phyloP scores from a whole-genome alignment of 306 rosid species.

The Sphenostylis stenocarpa region DNA sequence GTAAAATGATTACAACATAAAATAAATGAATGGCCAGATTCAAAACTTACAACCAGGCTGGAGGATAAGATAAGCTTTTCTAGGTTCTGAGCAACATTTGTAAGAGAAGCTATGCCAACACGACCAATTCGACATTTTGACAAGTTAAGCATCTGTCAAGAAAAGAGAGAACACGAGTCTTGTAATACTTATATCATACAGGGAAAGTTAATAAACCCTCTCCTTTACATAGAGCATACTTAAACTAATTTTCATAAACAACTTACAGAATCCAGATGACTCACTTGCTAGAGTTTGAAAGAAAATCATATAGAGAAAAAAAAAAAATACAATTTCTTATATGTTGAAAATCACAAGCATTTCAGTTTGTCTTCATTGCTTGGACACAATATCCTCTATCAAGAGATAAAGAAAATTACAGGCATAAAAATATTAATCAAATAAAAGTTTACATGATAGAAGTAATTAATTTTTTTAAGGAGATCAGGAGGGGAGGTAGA shows the following conservation, averaged over 20 bases:
- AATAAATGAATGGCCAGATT: background rate
- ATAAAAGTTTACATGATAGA: background rate
- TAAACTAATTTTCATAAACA: background rate
- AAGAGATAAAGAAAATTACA: background rate
- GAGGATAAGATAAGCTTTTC: constrained; percentile 57
- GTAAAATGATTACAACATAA: constrained; percentile 11
- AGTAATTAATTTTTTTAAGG: background rate
- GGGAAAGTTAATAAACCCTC: background rate
- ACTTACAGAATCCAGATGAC: background rate
- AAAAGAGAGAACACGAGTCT: constrained; percentile 3
- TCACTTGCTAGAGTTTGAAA: background rate
- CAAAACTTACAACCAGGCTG: constrained; percentile 58
- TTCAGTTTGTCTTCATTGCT: background rate
- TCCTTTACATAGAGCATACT: background rate
- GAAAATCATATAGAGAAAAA: background rate
- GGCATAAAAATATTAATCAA: background rate
- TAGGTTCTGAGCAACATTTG: constrained; percentile 53
- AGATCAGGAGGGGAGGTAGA: background rate
- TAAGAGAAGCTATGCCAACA: constrained; percentile 61
- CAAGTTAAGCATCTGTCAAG: constrained; percentile 57
- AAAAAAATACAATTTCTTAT: background rate
- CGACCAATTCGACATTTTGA: constrained; percentile 62
- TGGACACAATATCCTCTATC: background rate
- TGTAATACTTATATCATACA: constrained; percentile 17
- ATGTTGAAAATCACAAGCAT: background rate